Conservation (phyloP, 306 rosid species). For the Citrullus mucosospermus region DNA sequence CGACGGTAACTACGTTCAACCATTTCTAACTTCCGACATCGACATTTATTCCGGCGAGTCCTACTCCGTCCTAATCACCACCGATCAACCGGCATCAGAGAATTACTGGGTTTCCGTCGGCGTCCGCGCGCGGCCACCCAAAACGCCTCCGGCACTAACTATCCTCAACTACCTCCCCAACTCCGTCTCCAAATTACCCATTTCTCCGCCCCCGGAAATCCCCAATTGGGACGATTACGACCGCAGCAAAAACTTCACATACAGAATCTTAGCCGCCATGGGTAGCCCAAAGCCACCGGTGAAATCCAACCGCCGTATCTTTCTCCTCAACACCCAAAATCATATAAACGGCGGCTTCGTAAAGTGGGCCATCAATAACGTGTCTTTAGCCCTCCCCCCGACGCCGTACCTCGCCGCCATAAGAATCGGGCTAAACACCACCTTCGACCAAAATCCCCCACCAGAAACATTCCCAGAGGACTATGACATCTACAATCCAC, state of each 20-base stretch:
- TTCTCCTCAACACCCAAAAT: slow-evolving; percentile 78
- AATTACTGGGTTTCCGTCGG: slow-evolving; percentile 73
- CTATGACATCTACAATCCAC: slow-evolving; percentile 36
- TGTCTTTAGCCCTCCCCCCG: slow-evolving; percentile 43
- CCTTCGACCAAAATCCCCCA: slow-evolving; percentile 25
- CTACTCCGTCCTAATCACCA: slow-evolving; percentile 57
- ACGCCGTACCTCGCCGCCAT: slow-evolving; percentile 62
- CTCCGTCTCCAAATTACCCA: slow-evolving; percentile 41
- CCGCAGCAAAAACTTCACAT: slow-evolving; percentile 49
- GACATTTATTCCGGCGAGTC: slow-evolving; percentile 82
- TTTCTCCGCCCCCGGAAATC: slow-evolving; percentile 44
- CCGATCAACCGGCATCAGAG: slow-evolving; percentile 52
- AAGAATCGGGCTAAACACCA: slow-evolving; percentile 15
- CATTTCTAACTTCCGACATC: slow-evolving; percentile 40
- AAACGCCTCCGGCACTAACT: slow-evolving; percentile 42
- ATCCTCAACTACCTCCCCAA: slow-evolving; percentile 45
- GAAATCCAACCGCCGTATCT: slow-evolving; percentile 20
- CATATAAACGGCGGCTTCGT: slow-evolving; percentile 20
- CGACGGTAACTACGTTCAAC: slow-evolving; percentile 61
- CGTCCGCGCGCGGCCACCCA: slow-evolving; percentile 49
- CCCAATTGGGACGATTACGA: slow-evolving; percentile 51
- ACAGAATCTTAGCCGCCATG: slow-evolving; percentile 32
- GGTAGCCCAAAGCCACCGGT: slow-evolving; percentile 52
- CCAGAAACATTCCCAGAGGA: slow-evolving; percentile 23
- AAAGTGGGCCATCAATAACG: slow-evolving; percentile 60